Conservation (phyloP, 164 flowering plant genomes). For the Tetrastigma voinierianum region DNA sequence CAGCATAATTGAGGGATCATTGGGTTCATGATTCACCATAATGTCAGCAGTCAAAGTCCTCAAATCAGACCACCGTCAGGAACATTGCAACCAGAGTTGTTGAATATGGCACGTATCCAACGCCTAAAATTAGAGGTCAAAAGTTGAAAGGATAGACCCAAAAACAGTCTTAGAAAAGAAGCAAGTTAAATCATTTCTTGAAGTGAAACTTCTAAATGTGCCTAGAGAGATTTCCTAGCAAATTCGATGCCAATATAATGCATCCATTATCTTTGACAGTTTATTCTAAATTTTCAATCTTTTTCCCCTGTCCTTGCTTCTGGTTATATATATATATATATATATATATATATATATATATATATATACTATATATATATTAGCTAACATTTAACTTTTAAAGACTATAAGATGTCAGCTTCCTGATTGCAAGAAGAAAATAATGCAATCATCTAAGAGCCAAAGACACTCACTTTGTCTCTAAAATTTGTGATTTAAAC, state of each 20-base stretch:
- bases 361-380: too few relatives aligned
- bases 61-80: not conserved
- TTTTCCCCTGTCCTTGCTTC: not conserved
- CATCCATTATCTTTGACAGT: not conserved
- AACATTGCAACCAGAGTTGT: constrained; percentile 11
- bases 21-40: too few relatives aligned
- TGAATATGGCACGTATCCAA: constrained; percentile 47
- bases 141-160: not conserved
- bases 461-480: too few relatives aligned
- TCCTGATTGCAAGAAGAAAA: too few relatives aligned
- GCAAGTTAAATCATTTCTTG: not conserved
- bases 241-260: not conserved
- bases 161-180: not conserved
- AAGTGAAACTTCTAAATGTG: not conserved
- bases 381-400: too few relatives aligned
- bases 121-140: constrained; percentile 29
- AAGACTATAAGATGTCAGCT: too few relatives aligned
- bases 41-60: too few relatives aligned
- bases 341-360: too few relatives aligned
- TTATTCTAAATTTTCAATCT: not conserved
- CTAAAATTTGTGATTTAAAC: not conserved
- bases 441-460: too few relatives aligned
- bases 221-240: not conserved
- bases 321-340: not conserved
- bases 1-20: too few relatives aligned